Conservation (phyloP, 768 basidiomycete species). For the Podaxis mareebaensis region DNA sequence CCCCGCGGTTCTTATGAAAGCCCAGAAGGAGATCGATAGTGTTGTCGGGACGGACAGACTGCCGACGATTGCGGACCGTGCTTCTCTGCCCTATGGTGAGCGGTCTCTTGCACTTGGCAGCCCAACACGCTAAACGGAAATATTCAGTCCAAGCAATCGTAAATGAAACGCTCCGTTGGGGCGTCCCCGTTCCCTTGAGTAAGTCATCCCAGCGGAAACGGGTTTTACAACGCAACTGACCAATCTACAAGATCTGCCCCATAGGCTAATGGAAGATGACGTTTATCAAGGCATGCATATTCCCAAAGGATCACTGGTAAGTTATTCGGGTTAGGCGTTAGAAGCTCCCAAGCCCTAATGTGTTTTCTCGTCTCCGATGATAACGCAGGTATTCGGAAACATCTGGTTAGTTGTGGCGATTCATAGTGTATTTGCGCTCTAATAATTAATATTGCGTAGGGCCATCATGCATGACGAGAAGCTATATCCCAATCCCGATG, state of each 20-base stretch:
- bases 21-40: slow-evolving; percentile 65
- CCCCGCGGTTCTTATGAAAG: slow-evolving; percentile 56
- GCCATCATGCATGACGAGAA: slow-evolving; percentile 49
- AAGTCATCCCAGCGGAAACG: slow-evolving; percentile 19
- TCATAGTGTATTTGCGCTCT: not conserved
- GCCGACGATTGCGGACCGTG: slow-evolving; percentile 59
- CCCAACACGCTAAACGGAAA: no score
- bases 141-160: slow-evolving; percentile 49
- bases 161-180: slow-evolving; percentile 58
- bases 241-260: slow-evolving; percentile 52
- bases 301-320: slow-evolving; percentile 61
- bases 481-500: slow-evolving; percentile 49
- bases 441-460: slow-evolving; percentile 30
- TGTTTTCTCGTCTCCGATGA: slow-evolving; percentile 14
- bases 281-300: slow-evolving; percentile 57
- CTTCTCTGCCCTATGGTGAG: slow-evolving; percentile 54
- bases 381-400: slow-evolving; percentile 51
- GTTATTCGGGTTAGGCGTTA: slow-evolving; percentile 18
- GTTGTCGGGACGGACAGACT: slow-evolving; percentile 58
- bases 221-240: slow-evolving; percentile 4
- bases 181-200: slow-evolving; percentile 59
- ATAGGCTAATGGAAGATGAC: slow-evolving; percentile 66
- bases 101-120: not conserved
- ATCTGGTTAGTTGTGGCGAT: slow-evolving; percentile 44
- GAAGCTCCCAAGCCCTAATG: not conserved